phyloP scores from a whole-genome alignment of 768 basidiomycete genomes.

The Cyathus striatus region DNA sequence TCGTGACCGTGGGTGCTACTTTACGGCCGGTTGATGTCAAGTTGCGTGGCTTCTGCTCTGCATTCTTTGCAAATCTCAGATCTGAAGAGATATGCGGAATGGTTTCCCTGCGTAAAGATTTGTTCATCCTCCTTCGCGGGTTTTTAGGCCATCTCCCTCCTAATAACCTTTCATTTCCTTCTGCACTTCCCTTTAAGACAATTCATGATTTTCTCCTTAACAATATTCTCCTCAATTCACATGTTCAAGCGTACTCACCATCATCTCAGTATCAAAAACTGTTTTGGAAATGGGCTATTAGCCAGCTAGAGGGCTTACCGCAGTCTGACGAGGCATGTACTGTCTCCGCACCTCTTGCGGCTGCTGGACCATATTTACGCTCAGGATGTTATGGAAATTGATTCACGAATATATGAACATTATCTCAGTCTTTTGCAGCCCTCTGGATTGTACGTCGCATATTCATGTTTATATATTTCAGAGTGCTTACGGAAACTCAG shows the following conservation, averaged over 20 bases:
- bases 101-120: constrained; percentile 19
- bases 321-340: constrained; percentile 41
- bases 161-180: constrained; percentile 36
- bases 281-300: constrained; percentile 75
- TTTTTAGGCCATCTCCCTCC: constrained; percentile 51
- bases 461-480: neutral
- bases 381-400: constrained; percentile 55
- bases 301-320: constrained; percentile 42
- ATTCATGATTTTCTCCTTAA: constrained; percentile 54
- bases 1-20: no score
- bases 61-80: no score
- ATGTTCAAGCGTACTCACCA: constrained; percentile 57
- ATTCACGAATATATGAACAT: constrained; percentile 58
- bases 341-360: constrained; percentile 1
- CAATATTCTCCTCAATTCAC: constrained; percentile 43
- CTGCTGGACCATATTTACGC: constrained; percentile 6
- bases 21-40: no score
- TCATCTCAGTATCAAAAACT: constrained; percentile 53
- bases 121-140: constrained; percentile 40
- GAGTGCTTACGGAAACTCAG: no score
- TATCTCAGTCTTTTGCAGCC: constrained; percentile 45
- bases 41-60: no score
- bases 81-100: no score
- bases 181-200: constrained; percentile 23
- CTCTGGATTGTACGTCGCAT: constrained; percentile 23